These are phyloP conservation scores for Incumbomyces delicatus DNA, from an alignment of 2,329 filamentous ascomycete genomes.

Conservation along the genomic window DNA sequence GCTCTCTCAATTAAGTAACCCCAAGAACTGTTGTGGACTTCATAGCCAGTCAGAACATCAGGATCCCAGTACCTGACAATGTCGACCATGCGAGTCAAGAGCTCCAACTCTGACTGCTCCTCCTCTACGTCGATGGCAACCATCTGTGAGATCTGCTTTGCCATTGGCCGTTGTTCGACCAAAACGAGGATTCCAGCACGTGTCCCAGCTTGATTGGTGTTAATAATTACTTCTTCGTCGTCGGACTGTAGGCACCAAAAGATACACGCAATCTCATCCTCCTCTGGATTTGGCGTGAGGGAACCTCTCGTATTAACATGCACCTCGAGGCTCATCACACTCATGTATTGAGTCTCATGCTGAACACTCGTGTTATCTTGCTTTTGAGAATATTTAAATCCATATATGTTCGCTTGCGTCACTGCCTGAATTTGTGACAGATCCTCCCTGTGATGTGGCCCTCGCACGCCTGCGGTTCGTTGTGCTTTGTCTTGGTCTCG, in stretches of 20 bases:
- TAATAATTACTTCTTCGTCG: conserved; percentile 40
- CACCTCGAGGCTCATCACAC: conserved; percentile 84
- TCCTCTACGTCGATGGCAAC: conserved; percentile 56
- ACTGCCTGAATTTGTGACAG: conserved; percentile 82
- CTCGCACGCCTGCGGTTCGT: conserved; percentile 8
- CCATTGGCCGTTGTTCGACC: conserved; percentile 50
- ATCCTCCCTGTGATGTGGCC: neutral
- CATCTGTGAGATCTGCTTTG: conserved; percentile 53
- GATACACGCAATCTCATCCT: conserved; percentile 78
- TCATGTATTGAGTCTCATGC: conserved; percentile 89
- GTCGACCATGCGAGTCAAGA: conserved; percentile 77
- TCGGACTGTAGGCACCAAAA: conserved; percentile 86
- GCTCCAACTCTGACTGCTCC: conserved; percentile 70
- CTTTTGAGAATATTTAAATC: conserved; percentile 77
- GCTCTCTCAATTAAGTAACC: conserved; percentile 91
- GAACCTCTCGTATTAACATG: conserved; percentile 79
- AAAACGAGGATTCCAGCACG: conserved; percentile 65
- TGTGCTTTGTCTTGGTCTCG: conserved; percentile 13
- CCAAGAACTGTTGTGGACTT: conserved; percentile 90
- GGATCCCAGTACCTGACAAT: conserved; percentile 78
- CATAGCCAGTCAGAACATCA: conserved; percentile 87
- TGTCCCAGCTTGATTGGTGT: conserved; percentile 33
- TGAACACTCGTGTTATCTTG: conserved; percentile 64
- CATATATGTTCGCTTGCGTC: conserved; percentile 71
- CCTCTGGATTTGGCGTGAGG: conserved; percentile 76